Evolutionary conservation across 768 basidiomycete genomes (phyloP), one percentile per base, ranked within the genome.

Genomic region (Chalciporus pseudorubinellus): DNA sequence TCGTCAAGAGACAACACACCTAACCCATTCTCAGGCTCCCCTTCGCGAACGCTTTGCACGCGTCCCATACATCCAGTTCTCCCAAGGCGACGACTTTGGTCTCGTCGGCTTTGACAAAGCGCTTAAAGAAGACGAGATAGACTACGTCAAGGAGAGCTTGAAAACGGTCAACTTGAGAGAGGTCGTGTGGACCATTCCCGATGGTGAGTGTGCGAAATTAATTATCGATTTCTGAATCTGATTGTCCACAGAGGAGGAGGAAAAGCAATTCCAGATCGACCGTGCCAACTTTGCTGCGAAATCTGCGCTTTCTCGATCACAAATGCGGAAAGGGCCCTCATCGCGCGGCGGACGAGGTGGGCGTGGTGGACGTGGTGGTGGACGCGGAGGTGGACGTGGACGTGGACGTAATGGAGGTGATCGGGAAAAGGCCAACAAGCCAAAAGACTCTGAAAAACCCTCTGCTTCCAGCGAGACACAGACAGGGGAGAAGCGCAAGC

Each of bases 401-500:
- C 60, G 72, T 13, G 62, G 63, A 20, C 63, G 69, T 7, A 55
- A 63, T 0, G 62, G 68, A 36, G 59, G 66, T 14, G 63, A 57
- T 39, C 54, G 62, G 41, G 56, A 48, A 2, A 62, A 50, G 38
- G 38, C 48, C 14, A 44, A 45, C 31, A 56, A 53, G 19, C 54
- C 51, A 16, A 60, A 48, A 3, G 56, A 52, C 10, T 62, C 55
- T 4, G 52, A 54, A 11, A 59, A 70, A 11, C 57, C 44, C 5
- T 45, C 64, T 18, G 53, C 60, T 3, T 61, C 59, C 11, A 72
- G 64, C 4, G 77, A 72, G 8, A 81, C 80, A 38, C 72, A 73
- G 52, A 66, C 72, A 2, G 87, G 87, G 24, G 86, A 86, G 57
- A 92, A 92, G 73, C 74, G 89, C 52, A 92, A 90, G 66, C 80